Evolutionary conservation across 2,329 filamentous ascomycete genomes (phyloP).

Genomic region (Sporothrix euskadiensis): DNA sequence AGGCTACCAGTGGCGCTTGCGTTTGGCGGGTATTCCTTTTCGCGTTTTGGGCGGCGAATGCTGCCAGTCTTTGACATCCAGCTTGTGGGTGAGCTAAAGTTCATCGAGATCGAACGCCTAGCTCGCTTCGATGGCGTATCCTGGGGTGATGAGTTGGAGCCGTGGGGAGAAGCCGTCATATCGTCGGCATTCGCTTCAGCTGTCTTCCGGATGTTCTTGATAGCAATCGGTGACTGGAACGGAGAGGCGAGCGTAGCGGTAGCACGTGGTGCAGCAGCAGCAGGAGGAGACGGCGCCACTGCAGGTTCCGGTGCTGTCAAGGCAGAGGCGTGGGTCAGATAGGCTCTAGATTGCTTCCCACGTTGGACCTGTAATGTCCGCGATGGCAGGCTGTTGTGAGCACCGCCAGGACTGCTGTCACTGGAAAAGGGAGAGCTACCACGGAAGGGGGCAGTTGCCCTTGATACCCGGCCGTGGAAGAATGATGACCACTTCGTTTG

Average conservation of each 20-base stretch:
- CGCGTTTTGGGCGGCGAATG: slow-evolving; percentile 56
- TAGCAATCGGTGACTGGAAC: slow-evolving; percentile 21
- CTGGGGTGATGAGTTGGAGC: slow-evolving; percentile 36
- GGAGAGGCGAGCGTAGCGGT: slow-evolving; percentile 3
- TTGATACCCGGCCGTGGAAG: slow-evolving; percentile 51
- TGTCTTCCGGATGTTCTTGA: background rate
- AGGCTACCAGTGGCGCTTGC: slow-evolving; percentile 2
- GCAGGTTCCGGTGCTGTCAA: slow-evolving; percentile 32
- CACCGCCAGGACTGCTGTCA: slow-evolving; percentile 37
- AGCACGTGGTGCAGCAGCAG: slow-evolving; percentile 19
- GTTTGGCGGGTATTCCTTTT: slow-evolving; percentile 36
- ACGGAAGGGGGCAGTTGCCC: slow-evolving; percentile 35
- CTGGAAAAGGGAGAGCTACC: slow-evolving; percentile 35
- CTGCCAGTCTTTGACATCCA: slow-evolving; percentile 61
- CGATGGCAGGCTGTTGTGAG: slow-evolving; percentile 37
- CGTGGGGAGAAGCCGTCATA: background rate
- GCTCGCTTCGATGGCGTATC: slow-evolving; percentile 49
- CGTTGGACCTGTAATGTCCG: slow-evolving; percentile 37
- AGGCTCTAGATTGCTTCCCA: slow-evolving; percentile 37
- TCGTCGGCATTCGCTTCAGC: background rate
- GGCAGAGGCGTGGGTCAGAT: slow-evolving; percentile 42
- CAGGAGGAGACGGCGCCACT: slow-evolving; percentile 21
- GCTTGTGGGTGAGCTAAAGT: slow-evolving; percentile 56
- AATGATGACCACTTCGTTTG: slow-evolving; percentile 55
- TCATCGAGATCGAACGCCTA: slow-evolving; percentile 59